A percentile compares a stretch with the other conserved stretches of the same genome.
phyloP scores from a whole-genome alignment of 176 grass and related monocot genomes.

The Raddia distichophylla region DNA sequence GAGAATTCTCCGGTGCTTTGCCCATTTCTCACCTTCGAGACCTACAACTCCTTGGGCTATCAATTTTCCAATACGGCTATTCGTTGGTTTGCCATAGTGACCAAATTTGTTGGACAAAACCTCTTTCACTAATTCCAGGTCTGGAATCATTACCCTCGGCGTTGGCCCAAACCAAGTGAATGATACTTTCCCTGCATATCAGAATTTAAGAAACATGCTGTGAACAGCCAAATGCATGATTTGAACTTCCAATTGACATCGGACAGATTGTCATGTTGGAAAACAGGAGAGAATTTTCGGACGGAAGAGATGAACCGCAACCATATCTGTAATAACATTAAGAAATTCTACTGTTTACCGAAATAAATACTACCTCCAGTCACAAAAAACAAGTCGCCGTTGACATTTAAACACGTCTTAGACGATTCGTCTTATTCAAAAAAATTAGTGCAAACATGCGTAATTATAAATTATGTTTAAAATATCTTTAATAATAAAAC shows the following conservation, averaged over 20 bases:
- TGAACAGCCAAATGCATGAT: background rate
- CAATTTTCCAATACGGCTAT: background rate
- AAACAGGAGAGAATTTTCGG: conserved; percentile 6
- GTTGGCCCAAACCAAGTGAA: conserved; percentile 68
- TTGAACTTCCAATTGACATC: conserved; percentile 3
- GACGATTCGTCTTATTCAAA: too few species aligned
- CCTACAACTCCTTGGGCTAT: conserved; percentile 43
- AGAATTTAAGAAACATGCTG: background rate
- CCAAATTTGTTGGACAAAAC: conserved; percentile 65
- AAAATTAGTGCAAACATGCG: too few species aligned
- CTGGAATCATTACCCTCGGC: conserved; percentile 51
- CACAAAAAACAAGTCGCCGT: too few species aligned
- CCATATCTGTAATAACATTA: background rate
- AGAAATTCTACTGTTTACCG: too few species aligned
- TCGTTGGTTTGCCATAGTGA: conserved; percentile 38
- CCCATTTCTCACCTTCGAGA: conserved; percentile 75
- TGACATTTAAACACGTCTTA: too few species aligned
- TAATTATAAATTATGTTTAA: too few species aligned
- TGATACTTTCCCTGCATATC: too few species aligned
- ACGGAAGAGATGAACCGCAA: background rate
- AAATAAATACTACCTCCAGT: too few species aligned
- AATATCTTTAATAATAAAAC: too few species aligned
- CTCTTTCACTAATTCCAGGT: conserved; percentile 61
- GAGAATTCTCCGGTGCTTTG: conserved; percentile 71
- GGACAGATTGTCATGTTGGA: background rate